Percentiles rank a stretch among this genome's conserved stretches.
These are phyloP conservation scores for Nidula niveotomentosa DNA, from an alignment of 1,284 basidiomycete genomes.

Conservation along the genomic window DNA sequence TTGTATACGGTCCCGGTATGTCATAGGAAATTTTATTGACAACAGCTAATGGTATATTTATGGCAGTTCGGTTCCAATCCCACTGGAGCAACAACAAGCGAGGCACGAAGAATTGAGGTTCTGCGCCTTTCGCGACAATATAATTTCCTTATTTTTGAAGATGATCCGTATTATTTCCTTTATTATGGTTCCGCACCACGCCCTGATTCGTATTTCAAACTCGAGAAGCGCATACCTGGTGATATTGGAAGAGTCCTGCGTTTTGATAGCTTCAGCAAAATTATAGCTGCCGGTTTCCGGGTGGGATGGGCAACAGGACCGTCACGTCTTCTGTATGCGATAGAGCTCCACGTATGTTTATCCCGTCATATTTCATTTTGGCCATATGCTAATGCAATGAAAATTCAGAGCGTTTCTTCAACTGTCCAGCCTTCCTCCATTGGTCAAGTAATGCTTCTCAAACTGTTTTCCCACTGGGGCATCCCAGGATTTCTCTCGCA, in stretches of 20 bases:
- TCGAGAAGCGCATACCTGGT: slow-evolving; percentile 40
- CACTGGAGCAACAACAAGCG: slow-evolving; percentile 72
- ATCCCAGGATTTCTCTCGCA: slow-evolving; percentile 75
- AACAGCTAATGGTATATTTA: background rate
- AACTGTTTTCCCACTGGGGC: slow-evolving; percentile 73
- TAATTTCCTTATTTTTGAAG: slow-evolving; percentile 84
- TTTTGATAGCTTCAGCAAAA: slow-evolving; percentile 84
- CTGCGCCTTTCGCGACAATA: slow-evolving; percentile 73
- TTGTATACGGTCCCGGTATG: slow-evolving; percentile 80
- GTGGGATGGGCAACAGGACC: slow-evolving; percentile 84
- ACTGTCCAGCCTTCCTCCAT: slow-evolving; percentile 79
- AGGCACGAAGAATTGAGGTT: slow-evolving; percentile 73
- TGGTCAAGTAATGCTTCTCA: slow-evolving; percentile 70
- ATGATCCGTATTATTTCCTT: slow-evolving; percentile 76
- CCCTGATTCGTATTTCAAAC: slow-evolving; percentile 63
- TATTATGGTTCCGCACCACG: slow-evolving; percentile 52
- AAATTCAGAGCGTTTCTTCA: slow-evolving; percentile 52
- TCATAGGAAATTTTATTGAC: background rate
- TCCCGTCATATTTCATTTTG: background rate
- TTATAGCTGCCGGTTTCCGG: slow-evolving; percentile 74
- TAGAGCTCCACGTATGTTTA: slow-evolving; percentile 64
- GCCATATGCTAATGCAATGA: background rate
- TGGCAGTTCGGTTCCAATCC: slow-evolving; percentile 80
- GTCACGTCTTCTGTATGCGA: slow-evolving; percentile 62
- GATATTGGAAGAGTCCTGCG: slow-evolving; percentile 56